Percentiles rank a stretch among this genome's conserved stretches.
Evolutionary conservation across 2,329 filamentous ascomycete species (phyloP).

Genomic region (Hymenoscyphus albidus): DNA sequence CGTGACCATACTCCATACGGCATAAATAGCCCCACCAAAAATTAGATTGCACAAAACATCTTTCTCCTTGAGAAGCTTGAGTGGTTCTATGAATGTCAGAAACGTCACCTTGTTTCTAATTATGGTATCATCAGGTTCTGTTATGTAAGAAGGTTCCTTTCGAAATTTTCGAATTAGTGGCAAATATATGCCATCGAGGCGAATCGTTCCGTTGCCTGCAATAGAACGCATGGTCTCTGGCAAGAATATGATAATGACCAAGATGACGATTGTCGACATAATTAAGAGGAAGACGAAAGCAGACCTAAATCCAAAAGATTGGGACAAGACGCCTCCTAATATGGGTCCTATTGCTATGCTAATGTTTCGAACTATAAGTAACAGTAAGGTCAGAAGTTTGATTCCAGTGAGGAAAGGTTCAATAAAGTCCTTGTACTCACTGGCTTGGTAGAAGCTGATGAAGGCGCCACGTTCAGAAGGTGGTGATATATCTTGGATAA

Average conservation of each 20-base stretch:
- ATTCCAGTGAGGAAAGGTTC: too few relatives aligned
- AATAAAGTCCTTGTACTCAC: background rate
- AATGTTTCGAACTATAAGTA: too few relatives aligned
- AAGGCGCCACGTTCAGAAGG: background rate
- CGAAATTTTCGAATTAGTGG: too few relatives aligned
- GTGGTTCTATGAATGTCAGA: slow-evolving; percentile 37
- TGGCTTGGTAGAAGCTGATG: background rate
- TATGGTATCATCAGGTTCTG: too few relatives aligned
- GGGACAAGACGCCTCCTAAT: background rate
- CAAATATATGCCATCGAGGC: too few relatives aligned
- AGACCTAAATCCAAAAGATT: background rate
- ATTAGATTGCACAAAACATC: slow-evolving; percentile 43
- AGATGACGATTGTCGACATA: background rate
- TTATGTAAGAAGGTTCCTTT: too few relatives aligned
- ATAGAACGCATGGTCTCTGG: background rate
- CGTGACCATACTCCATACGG: slow-evolving; percentile 47
- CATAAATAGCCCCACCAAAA: slow-evolving; percentile 44
- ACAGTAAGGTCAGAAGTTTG: too few relatives aligned
- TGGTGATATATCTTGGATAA: background rate
- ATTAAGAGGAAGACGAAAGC: background rate
- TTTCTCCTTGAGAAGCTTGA: slow-evolving; percentile 43
- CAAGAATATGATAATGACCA: background rate
- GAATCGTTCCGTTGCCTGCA: background rate
- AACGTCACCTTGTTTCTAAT: slow-evolving; percentile 33
- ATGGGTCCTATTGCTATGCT: background rate